Percentiles rank a stretch among this genome's conserved stretches.
phyloP scores from a whole-genome alignment of 495 filamentous ascomycete species.

The Xylaria longipes region DNA sequence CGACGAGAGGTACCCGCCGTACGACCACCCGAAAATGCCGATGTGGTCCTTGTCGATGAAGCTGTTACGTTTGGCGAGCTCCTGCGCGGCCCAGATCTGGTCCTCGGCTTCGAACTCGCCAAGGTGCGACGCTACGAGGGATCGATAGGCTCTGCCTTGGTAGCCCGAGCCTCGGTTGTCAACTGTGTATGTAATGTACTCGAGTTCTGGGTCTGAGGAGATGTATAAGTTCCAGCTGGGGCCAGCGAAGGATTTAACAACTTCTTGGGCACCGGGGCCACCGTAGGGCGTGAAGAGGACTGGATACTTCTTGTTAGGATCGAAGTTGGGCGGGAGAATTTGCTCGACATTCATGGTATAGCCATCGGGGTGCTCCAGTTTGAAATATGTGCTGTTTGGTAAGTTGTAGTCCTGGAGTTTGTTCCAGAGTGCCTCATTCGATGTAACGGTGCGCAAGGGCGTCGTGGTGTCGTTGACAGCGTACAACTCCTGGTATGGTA shows the following conservation, averaged over 20 bases:
- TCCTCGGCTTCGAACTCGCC: constrained; percentile 62
- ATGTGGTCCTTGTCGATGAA: constrained; percentile 60
- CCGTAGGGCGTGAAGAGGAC: constrained; percentile 63
- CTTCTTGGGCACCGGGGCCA: constrained; percentile 60
- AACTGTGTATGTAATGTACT: constrained; percentile 62
- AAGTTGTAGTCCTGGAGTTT: constrained; percentile 56
- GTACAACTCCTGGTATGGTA: constrained; percentile 64
- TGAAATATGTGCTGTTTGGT: constrained; percentile 56
- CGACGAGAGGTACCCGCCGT: constrained; percentile 62
- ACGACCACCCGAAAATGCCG: constrained; percentile 66
- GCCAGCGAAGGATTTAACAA: constrained; percentile 51
- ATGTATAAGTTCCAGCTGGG: constrained; percentile 60
- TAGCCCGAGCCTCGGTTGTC: constrained; percentile 64
- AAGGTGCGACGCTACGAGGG: constrained; percentile 53
- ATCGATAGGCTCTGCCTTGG: constrained; percentile 59
- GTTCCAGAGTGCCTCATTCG: constrained; percentile 54
- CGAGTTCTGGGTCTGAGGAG: constrained; percentile 61
- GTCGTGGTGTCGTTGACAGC: constrained; percentile 48
- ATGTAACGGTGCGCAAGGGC: constrained; percentile 55
- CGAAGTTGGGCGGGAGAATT: constrained; percentile 56
- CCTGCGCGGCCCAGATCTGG: constrained; percentile 62
- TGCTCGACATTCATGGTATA: constrained; percentile 57
- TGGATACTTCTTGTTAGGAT: constrained; percentile 60
- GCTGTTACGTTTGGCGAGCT: constrained; percentile 46
- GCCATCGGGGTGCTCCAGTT: constrained; percentile 54